Percentiles rank a stretch among this genome's conserved stretches.
phyloP scores from a whole-genome alignment of 495 filamentous ascomycete genomes.

The Paragyromitra xinjiangensis region DNA sequence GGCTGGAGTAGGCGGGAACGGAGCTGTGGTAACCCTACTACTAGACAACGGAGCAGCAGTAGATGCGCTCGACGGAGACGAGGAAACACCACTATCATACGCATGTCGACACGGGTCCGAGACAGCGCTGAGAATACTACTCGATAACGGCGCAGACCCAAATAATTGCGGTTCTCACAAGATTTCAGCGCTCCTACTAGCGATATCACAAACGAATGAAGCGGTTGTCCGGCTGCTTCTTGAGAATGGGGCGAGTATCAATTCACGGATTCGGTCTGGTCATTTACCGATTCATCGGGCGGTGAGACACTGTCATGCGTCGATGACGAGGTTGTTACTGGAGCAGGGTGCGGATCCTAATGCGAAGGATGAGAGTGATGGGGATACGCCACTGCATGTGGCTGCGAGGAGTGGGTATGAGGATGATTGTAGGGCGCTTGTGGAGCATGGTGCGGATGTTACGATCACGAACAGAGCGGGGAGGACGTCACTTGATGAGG shows the following conservation, averaged over 20 bases:
- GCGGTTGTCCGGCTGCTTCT: background rate
- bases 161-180: constrained; percentile 4
- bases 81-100: constrained; percentile 3
- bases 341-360: background rate
- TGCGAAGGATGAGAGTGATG: background rate
- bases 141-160: background rate
- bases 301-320: background rate
- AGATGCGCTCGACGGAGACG: background rate
- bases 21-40: background rate
- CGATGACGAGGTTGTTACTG: background rate
- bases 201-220: background rate
- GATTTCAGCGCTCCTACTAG: background rate
- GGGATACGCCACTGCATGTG: background rate
- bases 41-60: background rate
- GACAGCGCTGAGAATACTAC: background rate
- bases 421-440: background rate
- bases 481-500: background rate
- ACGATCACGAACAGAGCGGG: background rate
- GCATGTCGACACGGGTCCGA: constrained; percentile 12
- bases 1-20: background rate
- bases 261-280: background rate
- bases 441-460: background rate
- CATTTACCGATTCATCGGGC: background rate
- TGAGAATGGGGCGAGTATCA: background rate
- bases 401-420: background rate